A percentile compares a stretch with the other conserved stretches of the same genome.
Conservation (phyloP, 2,329 filamentous ascomycete genomes). For the Botrytis paeoniae region DNA sequence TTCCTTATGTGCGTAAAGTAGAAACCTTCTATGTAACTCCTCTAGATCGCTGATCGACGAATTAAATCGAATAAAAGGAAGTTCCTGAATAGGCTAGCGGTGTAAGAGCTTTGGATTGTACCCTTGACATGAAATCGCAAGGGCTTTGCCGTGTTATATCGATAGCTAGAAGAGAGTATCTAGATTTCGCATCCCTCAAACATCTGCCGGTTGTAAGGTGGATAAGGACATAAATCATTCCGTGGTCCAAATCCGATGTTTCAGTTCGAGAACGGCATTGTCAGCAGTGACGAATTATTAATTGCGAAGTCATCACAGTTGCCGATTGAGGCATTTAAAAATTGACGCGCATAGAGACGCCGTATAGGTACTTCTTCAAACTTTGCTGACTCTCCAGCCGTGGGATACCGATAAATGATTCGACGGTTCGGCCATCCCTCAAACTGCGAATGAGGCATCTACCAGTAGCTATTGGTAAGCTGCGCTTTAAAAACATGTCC, state of each 20-base stretch:
- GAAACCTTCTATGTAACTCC: no score
- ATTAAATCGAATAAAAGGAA: background rate
- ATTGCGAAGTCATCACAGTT: background rate
- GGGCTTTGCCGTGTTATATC: background rate
- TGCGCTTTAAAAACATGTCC: background rate
- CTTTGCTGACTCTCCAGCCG: background rate
- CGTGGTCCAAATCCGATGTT: background rate
- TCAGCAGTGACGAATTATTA: background rate
- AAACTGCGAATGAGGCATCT: background rate
- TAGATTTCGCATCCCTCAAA: background rate
- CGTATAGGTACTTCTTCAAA: background rate
- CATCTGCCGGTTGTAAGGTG: background rate
- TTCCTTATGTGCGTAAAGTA: background rate
- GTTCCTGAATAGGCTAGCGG: background rate
- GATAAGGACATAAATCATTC: background rate
- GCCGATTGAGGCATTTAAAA: background rate
- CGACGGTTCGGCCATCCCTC: background rate
- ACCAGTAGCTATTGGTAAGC: background rate
- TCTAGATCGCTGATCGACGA: background rate
- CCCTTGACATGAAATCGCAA: background rate
- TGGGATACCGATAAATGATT: background rate
- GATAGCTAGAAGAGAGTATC: background rate
- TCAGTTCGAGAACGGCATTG: background rate
- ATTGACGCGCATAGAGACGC: background rate
- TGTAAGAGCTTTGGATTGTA: background rate